Percentiles rank a stretch among this genome's conserved stretches.
Conservation (phyloP, 2,329 filamentous ascomycete species). For the Clonostachys solani region DNA sequence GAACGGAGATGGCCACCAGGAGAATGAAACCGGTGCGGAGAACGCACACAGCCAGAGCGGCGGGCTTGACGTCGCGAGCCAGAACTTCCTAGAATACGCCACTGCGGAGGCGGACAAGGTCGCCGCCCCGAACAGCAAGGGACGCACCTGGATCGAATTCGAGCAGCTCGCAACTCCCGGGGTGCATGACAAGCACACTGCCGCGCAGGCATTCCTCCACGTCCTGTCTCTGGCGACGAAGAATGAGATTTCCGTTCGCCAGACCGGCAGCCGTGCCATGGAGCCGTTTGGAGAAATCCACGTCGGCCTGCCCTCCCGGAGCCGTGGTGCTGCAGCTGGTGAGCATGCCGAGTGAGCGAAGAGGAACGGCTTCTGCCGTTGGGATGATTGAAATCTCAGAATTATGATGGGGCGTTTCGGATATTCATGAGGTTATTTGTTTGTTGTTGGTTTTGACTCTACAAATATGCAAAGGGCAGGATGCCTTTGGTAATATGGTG, state of each 20-base stretch:
- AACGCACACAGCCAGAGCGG: constrained; percentile 6
- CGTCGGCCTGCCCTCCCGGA: constrained; percentile 21
- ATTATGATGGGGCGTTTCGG: no score
- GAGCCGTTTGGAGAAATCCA: constrained; percentile 42
- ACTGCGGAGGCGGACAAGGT: constrained; percentile 26
- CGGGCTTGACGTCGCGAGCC: constrained; percentile 37
- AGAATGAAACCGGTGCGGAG: constrained; percentile 21
- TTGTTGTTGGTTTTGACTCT: no score
- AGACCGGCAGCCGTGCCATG: constrained; percentile 36
- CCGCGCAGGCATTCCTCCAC: constrained; percentile 73
- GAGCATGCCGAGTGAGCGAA: no score
- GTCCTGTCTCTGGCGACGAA: constrained; percentile 67
- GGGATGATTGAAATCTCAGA: no score
- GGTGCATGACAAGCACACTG: constrained; percentile 52
- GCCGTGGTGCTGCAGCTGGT: no score
- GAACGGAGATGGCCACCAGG: constrained; percentile 7
- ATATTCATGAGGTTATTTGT: no score
- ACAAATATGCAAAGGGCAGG: no score
- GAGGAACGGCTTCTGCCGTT: no score
- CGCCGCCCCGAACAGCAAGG: constrained; percentile 19
- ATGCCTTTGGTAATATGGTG: no score
- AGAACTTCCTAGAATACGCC: constrained; percentile 40
- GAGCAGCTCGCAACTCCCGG: constrained; percentile 61
- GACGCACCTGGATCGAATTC: constrained; percentile 56
- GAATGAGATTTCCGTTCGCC: constrained; percentile 56